Conservation (phyloP, 1,284 basidiomycete genomes). For the Pterula multifida region DNA sequence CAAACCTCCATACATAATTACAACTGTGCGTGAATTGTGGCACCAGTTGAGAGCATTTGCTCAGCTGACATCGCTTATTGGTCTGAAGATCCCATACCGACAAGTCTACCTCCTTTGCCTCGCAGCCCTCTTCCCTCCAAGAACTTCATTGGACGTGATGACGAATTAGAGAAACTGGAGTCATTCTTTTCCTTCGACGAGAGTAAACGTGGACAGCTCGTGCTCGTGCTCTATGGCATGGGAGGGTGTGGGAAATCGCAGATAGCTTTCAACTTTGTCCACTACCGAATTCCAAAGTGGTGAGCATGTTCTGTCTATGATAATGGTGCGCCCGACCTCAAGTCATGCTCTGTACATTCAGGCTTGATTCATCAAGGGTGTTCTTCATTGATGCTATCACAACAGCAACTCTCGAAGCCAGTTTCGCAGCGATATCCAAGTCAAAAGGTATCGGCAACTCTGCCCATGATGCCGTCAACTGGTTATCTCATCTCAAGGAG, state of each 20-base stretch:
- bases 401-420: not conserved
- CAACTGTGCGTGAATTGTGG: no score
- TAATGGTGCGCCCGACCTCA: no score
- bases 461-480: not conserved
- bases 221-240: not conserved
- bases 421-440: not conserved
- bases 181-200: not conserved
- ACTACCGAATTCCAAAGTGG: not conserved
- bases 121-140: not conserved
- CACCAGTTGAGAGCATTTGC: no score
- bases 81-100: no score
- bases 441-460: not conserved
- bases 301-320: no score
- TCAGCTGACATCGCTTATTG: no score
- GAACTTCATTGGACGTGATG: not conserved
- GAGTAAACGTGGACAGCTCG: not conserved
- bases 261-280: not conserved
- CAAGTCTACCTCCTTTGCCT: not conserved
- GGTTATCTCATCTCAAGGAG: not conserved
- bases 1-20: no score
- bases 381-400: constrained; percentile 1
- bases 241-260: constrained; percentile 1
- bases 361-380: not conserved
- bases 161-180: not conserved
- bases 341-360: no score